Evolutionary conservation across 768 basidiomycete species (phyloP).

Genomic region (Nidularia pulvinata): DNA sequence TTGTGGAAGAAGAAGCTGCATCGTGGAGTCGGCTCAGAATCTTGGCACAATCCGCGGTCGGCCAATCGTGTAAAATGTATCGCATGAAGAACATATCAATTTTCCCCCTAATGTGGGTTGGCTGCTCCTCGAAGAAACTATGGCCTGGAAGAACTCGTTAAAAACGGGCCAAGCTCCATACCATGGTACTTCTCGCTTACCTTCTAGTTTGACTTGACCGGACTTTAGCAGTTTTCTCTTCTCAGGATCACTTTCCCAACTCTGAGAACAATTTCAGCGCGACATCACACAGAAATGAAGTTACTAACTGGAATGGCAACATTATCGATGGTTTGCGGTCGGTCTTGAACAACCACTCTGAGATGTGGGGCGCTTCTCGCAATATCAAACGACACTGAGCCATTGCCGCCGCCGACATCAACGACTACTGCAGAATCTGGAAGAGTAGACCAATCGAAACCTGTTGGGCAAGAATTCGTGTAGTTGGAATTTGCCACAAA

Average conservation of each 20-base stretch:
- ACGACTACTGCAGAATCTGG: constrained; percentile 7
- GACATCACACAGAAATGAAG: constrained; percentile 1
- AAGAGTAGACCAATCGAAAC: constrained; percentile 13
- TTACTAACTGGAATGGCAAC: constrained; percentile 1
- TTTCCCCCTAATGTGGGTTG: constrained; percentile 11
- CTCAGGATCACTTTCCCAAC: not conserved
- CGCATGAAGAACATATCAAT: constrained; percentile 24
- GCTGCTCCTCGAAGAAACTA: constrained; percentile 17
- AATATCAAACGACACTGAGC: constrained; percentile 8
- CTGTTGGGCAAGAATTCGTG: not conserved
- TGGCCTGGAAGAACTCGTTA: not conserved
- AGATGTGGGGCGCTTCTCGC: constrained; percentile 7
- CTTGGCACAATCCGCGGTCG: constrained; percentile 9
- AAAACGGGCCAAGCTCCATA: not conserved
- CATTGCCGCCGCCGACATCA: constrained; percentile 17
- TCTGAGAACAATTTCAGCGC: not conserved
- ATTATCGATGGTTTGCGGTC: constrained; percentile 6
- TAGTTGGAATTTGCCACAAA: not conserved
- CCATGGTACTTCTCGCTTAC: not conserved
- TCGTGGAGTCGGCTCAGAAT: constrained; percentile 23
- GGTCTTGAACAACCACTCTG: constrained; percentile 12
- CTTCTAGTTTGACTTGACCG: constrained; percentile 4
- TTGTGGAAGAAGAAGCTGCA: constrained; percentile 17
- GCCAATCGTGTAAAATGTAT: constrained; percentile 27
- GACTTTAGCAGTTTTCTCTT: not conserved